A percentile compares a stretch with the other conserved stretches of the same genome.
phyloP scores from a whole-genome alignment of 768 basidiomycete species.

The Hericium rajendrae region DNA sequence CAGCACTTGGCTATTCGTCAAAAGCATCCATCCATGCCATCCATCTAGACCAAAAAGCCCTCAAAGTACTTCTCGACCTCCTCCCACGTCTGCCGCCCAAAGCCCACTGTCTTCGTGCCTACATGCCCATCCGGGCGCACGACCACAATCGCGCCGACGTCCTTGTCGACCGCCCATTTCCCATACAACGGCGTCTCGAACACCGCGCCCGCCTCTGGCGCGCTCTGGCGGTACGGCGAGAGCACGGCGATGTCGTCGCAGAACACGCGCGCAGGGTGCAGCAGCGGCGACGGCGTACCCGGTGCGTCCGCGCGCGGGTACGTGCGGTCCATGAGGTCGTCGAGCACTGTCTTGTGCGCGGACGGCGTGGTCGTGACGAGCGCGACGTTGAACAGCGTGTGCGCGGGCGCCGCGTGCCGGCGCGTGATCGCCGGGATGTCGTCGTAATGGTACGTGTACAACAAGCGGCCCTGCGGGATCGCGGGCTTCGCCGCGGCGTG shows the following conservation, averaged over 20 bases:
- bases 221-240: slow-evolving; percentile 2
- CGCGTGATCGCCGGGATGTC: slow-evolving; percentile 5
- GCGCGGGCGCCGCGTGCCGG: background rate
- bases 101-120: background rate
- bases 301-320: background rate
- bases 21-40: background rate
- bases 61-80: slow-evolving; percentile 3
- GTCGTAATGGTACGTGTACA: slow-evolving; percentile 5
- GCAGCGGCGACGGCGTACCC: background rate
- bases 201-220: slow-evolving; percentile 4
- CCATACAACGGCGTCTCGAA: slow-evolving; percentile 3
- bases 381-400: slow-evolving; percentile 3
- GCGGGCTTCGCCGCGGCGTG: background rate
- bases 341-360: background rate
- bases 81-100: background rate
- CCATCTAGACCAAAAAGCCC: slow-evolving; percentile 1
- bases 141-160: slow-evolving; percentile 3
- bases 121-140: slow-evolving; percentile 6
- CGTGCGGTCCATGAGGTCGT: background rate
- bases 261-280: slow-evolving; percentile 5
- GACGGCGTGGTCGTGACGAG: slow-evolving; percentile 2
- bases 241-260: slow-evolving; percentile 5
- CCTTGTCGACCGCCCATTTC: slow-evolving; percentile 4
- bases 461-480: background rate
- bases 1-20: too few relatives aligned